phyloP scores from a whole-genome alignment of 495 filamentous ascomycete genomes.

The Aspergillus diversus region DNA sequence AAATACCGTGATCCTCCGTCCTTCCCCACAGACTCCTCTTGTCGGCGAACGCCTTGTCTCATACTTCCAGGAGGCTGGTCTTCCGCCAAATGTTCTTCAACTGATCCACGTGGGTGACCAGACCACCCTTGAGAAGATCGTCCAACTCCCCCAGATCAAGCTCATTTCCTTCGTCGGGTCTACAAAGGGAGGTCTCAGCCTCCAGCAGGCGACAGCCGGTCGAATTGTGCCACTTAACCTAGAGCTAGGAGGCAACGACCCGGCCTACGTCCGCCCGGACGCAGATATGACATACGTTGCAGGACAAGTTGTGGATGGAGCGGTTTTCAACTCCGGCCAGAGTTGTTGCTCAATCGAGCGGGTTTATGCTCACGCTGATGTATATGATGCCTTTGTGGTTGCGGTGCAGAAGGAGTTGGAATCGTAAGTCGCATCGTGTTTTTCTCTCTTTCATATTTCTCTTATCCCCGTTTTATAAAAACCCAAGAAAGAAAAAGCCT shows the following conservation, averaged over 20 bases:
- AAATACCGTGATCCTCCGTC: conserved; percentile 88
- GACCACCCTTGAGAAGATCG: conserved; percentile 72
- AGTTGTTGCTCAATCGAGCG: conserved; percentile 94
- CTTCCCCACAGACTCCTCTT: conserved; percentile 91
- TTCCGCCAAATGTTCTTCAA: conserved; percentile 81
- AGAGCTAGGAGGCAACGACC: conserved; percentile 93
- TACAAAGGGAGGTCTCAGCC: conserved; percentile 77
- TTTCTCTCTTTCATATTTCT: no score
- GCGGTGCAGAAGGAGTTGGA: conserved; percentile 77
- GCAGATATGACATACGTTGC: conserved; percentile 88
- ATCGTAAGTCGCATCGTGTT: conserved; percentile 26
- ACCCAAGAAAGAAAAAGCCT: no score
- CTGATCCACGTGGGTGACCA: conserved; percentile 83
- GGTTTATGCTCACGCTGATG: conserved; percentile 84
- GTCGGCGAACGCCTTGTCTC: conserved; percentile 80
- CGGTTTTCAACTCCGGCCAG: conserved; percentile 95
- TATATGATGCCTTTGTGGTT: conserved; percentile 79
- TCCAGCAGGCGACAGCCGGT: conserved; percentile 80
- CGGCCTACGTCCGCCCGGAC: conserved; percentile 84
- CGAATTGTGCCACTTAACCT: conserved; percentile 82
- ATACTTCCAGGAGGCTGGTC: conserved; percentile 77
- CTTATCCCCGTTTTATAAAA: no score
- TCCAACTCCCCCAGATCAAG: conserved; percentile 71
- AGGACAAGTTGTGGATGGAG: conserved; percentile 91
- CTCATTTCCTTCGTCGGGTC: conserved; percentile 92